Conservation (phyloP, 139 green algal species). For the Pseudopediastrum boryanum region DNA sequence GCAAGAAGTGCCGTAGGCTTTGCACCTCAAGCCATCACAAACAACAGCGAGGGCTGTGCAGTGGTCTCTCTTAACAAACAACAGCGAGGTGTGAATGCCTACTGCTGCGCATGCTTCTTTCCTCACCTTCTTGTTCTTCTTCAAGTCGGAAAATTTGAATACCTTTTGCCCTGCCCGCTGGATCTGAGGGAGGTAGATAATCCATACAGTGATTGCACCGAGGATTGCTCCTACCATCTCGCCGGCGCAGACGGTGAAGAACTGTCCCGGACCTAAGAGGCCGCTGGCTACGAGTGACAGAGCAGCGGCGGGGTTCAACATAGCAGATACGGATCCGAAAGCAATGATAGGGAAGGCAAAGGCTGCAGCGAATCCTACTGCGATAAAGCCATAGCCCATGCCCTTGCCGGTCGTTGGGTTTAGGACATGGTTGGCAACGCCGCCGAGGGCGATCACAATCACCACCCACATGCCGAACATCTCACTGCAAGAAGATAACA, state of each 20-base stretch:
- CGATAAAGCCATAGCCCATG: slow-evolving; percentile 32
- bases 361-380: slow-evolving; percentile 16
- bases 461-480: slow-evolving; percentile 43
- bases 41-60: too few relatives aligned
- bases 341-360: slow-evolving; percentile 26
- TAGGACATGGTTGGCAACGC: slow-evolving; percentile 37
- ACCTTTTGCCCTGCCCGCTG: slow-evolving; percentile 20
- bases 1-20: too few relatives aligned
- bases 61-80: too few relatives aligned
- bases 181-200: slow-evolving; percentile 38
- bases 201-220: slow-evolving; percentile 24
- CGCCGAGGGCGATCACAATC: slow-evolving; percentile 26
- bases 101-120: too few relatives aligned
- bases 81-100: too few relatives aligned
- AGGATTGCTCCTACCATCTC: slow-evolving; percentile 31
- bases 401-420: slow-evolving; percentile 3
- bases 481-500: slow-evolving; percentile 1
- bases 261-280: slow-evolving; percentile 19
- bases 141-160: neutral
- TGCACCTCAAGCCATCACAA: too few relatives aligned
- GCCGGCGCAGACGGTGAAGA: slow-evolving; percentile 25
- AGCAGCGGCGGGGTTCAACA: slow-evolving; percentile 36
- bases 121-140: too few relatives aligned
- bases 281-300: slow-evolving; percentile 22
- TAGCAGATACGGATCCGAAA: slow-evolving; percentile 34